Percentiles rank a stretch among this genome's conserved stretches.
Evolutionary conservation across 1,284 basidiomycete species (phyloP).

Genomic region (Volvariella volvacea): DNA sequence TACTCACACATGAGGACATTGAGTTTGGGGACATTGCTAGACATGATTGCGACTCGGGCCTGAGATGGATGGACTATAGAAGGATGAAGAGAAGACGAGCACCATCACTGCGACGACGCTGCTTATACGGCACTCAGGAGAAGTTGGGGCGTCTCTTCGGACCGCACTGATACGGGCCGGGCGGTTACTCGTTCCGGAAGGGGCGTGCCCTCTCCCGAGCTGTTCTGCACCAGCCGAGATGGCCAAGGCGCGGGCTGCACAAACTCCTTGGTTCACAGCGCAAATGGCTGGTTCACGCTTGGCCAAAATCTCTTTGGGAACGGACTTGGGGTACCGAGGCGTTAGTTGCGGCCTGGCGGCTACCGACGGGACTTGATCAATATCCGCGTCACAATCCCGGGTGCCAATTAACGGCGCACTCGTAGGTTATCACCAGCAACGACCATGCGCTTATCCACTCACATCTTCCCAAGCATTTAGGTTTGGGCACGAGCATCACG

Average conservation of each 20-base stretch:
- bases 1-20: constrained; percentile 74
- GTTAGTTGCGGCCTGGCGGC: too few species aligned
- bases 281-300: too few species aligned
- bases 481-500: too few species aligned
- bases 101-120: background rate
- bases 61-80: constrained; percentile 2
- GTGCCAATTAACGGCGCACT: background rate
- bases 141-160: background rate
- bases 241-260: too few species aligned
- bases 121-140: too few species aligned
- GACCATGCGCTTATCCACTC: too few species aligned
- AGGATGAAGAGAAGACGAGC: constrained; percentile 4
- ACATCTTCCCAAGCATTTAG: too few species aligned
- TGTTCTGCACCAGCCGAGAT: constrained; percentile 4
- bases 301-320: too few species aligned
- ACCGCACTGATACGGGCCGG: background rate
- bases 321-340: too few species aligned
- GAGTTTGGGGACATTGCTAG: constrained; percentile 36
- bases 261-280: too few species aligned
- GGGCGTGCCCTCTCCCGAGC: constrained; percentile 1
- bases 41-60: constrained; percentile 23
- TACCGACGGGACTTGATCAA: too few species aligned
- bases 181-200: background rate
- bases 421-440: too few species aligned
- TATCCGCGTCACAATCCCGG: background rate